Percentiles rank a stretch among this genome's conserved stretches.
These are phyloP conservation scores for Adansonia digitata DNA, from an alignment of 345 rosid species.

Conservation along the genomic window DNA sequence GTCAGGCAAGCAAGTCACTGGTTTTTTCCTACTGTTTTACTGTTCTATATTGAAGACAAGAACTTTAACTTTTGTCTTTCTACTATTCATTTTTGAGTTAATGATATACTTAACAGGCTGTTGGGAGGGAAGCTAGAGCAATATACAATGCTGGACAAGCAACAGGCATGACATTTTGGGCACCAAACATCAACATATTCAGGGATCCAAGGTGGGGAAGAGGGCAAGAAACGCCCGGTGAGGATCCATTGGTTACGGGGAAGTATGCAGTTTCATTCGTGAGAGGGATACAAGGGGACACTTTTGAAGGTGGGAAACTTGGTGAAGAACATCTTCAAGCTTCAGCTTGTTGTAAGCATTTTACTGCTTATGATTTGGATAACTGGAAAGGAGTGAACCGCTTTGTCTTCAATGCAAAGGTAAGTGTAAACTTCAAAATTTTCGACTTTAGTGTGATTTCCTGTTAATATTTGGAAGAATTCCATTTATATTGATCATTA, in stretches of 20 bases:
- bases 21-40: too few species aligned
- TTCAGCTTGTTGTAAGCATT: constrained; percentile 88
- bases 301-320: constrained; percentile 38
- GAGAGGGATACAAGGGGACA: constrained; percentile 70
- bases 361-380: constrained; percentile 90
- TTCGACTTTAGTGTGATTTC: background rate
- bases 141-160: constrained; percentile 69
- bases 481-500: background rate
- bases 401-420: constrained; percentile 37
- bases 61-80: background rate
- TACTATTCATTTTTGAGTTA: background rate
- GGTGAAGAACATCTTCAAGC: constrained; percentile 45
- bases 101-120: constrained; percentile 26
- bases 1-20: constrained; percentile 45
- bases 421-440: background rate
- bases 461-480: background rate
- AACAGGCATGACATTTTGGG: constrained; percentile 73
- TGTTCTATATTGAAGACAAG: too few species aligned
- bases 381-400: constrained; percentile 75
- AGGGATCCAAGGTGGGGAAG: constrained; percentile 93
- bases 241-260: constrained; percentile 65
- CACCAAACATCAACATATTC: constrained; percentile 73
- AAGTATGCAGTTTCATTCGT: constrained; percentile 64
- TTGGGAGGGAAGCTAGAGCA: constrained; percentile 67
- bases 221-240: constrained; percentile 73